Evolutionary conservation across 2,329 filamentous ascomycete species (phyloP), one percentile per base, ranked within the genome.

Genomic region (Dactylellina haptotyla): DNA sequence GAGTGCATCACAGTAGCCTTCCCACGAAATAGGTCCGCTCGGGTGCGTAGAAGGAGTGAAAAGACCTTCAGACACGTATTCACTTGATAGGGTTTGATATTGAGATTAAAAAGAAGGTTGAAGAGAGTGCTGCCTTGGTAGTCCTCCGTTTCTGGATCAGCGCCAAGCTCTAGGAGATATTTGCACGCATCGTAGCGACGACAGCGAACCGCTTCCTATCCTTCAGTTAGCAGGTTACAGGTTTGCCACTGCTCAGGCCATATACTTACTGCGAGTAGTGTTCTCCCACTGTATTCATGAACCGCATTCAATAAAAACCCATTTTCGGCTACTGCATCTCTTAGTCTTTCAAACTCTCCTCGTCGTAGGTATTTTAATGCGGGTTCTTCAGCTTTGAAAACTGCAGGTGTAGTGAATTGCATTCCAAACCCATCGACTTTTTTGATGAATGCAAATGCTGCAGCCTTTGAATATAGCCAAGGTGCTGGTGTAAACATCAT

Each of bases 1-100:
- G 59, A 72, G 32, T 72, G 67, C 67, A 72, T 65, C 1, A 72
- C 67, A 2, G 67, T 72, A 5, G 67, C 67, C 20, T 72, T 72
- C 1, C 67, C 67, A 14, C 67, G 67, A 37, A 72, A 72, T 3
- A 72, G 26, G 12, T 72, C 67, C 10, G 67, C 67, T 3, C 67
- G 51, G 10, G 67, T 72, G 20, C 56, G 34, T n/a, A 72, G 37
- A 4, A 72, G 59, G 6, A 72, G 30, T 2, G 67, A 64, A 50
- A 72, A 72, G 46, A 72, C 65, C n/a, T 48, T 72, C 10, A 72
- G 59, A 46, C 67, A 72, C 1, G 59, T 72, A 4, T 59, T 65
- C 46, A 72, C 46, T 41, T 72, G 67, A 34, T 72, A 72, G 1
- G 32, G 30, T 37, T 72, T 72, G 14, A 72, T 18, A 30, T 72